phyloP scores from a whole-genome alignment of 805 yeast species.

The Metschnikowia kofuensis region DNA sequence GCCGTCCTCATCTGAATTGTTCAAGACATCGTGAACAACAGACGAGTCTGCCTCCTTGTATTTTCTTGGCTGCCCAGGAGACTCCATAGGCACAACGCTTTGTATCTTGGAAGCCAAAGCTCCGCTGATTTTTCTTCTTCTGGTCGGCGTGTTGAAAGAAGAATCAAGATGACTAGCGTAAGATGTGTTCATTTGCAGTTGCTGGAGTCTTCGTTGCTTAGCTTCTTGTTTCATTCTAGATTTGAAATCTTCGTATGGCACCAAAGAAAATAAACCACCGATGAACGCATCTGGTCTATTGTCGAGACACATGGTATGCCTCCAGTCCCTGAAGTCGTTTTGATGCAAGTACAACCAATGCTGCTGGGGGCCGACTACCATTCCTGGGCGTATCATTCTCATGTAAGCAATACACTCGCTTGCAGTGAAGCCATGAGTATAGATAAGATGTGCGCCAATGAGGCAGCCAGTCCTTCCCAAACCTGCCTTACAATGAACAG shows the following conservation, averaged over 20 bases:
- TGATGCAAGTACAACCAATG: constrained; percentile 98
- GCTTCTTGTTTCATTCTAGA: constrained; percentile 47
- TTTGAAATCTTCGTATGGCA: constrained; percentile 60
- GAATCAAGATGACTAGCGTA: constrained; percentile 34
- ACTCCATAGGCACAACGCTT: constrained; percentile 82
- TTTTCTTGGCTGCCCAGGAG: constrained; percentile 97
- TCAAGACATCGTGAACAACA: constrained; percentile 37
- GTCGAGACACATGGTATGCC: constrained; percentile 82
- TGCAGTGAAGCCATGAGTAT: constrained; percentile 96
- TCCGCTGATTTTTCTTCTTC: constrained; percentile 64
- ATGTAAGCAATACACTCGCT: constrained; percentile 94
- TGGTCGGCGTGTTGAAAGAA: constrained; percentile 70
- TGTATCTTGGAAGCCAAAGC: constrained; percentile 65
- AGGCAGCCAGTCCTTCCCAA: constrained; percentile 97
- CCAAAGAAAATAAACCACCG: constrained; percentile 64
- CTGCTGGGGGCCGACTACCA: constrained; percentile 99
- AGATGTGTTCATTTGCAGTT: constrained; percentile 29
- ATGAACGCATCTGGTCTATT: constrained; percentile 61
- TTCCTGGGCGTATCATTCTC: constrained; percentile 96
- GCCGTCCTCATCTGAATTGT: constrained; percentile 42
- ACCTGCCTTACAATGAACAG: constrained; percentile 99
- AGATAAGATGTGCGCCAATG: constrained; percentile 94
- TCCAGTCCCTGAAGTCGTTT: constrained; percentile 94
- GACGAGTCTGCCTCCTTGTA: constrained; percentile 33
- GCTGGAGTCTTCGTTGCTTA: constrained; percentile 32